phyloP scores from a whole-genome alignment of 139 green algal genomes.

The Microglena sp. region DNA sequence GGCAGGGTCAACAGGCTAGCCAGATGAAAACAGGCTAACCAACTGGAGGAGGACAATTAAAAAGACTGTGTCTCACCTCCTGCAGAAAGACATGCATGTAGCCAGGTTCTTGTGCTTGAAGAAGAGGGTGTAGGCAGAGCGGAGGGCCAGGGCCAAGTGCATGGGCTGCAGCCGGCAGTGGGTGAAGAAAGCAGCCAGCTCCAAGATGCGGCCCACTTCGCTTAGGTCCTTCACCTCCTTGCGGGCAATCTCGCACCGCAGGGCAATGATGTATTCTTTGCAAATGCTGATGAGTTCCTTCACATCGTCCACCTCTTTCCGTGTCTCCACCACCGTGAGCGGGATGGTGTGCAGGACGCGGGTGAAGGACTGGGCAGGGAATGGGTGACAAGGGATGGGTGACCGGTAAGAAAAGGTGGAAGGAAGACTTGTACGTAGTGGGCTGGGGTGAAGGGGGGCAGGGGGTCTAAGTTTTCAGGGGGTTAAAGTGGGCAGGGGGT shows the following conservation, averaged over 20 bases:
- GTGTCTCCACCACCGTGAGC: constrained; percentile 78
- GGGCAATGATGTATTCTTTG: constrained; percentile 87
- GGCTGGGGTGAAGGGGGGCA: neutral
- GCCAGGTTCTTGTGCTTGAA: constrained; percentile 92
- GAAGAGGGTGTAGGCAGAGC: constrained; percentile 85
- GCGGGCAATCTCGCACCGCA: constrained; percentile 85
- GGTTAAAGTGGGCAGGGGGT: neutral
- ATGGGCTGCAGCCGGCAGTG: constrained; percentile 84
- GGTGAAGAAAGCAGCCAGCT: constrained; percentile 98
- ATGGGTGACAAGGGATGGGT: neutral
- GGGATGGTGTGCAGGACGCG: constrained; percentile 85
- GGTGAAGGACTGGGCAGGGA: constrained; percentile 58
- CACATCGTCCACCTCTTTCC: constrained; percentile 70
- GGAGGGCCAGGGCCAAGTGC: constrained; percentile 79
- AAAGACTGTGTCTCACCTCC: constrained; percentile 28
- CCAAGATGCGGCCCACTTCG: constrained; percentile 62
- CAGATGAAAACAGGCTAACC: no score
- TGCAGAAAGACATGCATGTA: constrained; percentile 83
- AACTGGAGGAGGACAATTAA: no score
- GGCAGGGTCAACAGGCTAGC: no score
- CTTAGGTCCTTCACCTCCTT: constrained; percentile 47
- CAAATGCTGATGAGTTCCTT: constrained; percentile 91
- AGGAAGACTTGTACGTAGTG: no score
- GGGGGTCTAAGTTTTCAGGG: neutral
- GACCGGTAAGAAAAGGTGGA: no score